phyloP scores from a whole-genome alignment of 129 eudicot species.

The Helianthus annuus region DNA sequence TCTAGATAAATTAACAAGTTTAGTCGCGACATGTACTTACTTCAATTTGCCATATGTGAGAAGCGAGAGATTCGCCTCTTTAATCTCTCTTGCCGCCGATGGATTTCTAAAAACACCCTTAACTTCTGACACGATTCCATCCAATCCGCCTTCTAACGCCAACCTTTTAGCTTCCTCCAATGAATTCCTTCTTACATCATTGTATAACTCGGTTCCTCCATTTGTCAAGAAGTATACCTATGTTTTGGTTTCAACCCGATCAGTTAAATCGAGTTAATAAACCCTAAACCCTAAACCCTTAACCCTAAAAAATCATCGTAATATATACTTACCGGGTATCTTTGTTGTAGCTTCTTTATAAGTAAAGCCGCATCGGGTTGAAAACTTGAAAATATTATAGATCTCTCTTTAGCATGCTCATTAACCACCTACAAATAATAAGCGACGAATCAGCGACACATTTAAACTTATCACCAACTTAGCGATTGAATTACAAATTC shows the following conservation, averaged over 20 bases:
- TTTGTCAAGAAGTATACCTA: constrained; percentile 81
- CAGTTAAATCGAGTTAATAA: background rate
- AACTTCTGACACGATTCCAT: constrained; percentile 85
- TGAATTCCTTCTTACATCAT: constrained; percentile 74
- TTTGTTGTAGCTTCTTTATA: constrained; percentile 64
- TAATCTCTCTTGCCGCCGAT: constrained; percentile 57
- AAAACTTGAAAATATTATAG: constrained; percentile 70
- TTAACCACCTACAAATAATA: constrained; percentile 47
- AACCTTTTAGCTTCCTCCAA: constrained; percentile 74
- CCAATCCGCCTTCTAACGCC: constrained; percentile 62
- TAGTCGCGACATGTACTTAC: constrained; percentile 34
- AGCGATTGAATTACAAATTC: background rate
- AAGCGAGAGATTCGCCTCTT: constrained; percentile 75
- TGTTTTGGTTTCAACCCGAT: background rate
- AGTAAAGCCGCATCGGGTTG: constrained; percentile 82
- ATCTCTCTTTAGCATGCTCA: constrained; percentile 64
- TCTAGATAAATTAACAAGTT: too few species aligned
- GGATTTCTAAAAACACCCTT: constrained; percentile 74
- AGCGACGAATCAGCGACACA: background rate
- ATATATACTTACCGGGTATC: constrained; percentile 52
- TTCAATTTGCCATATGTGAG: constrained; percentile 80
- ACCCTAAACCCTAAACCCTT: background rate
- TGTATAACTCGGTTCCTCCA: constrained; percentile 63
- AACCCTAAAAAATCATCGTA: background rate
- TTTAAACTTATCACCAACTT: background rate